These are phyloP conservation scores for Xerophyta viscosa DNA, from an alignment of 106 monocot species.

Conservation along the genomic window DNA sequence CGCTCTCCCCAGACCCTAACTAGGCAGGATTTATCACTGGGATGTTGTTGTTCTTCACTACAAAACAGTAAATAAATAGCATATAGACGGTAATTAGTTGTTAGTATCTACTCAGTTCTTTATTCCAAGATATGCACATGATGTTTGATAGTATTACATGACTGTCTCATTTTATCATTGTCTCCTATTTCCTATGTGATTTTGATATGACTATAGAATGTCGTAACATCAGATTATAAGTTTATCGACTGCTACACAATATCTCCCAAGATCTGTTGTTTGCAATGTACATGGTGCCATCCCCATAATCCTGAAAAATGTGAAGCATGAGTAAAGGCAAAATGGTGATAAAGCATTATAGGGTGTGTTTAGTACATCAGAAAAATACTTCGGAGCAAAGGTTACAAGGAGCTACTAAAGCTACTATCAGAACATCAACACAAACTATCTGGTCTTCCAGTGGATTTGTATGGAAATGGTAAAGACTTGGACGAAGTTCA, in stretches of 20 bases:
- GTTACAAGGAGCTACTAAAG: constrained; percentile 63
- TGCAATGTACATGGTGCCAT: constrained; percentile 92
- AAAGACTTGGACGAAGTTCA: constrained; percentile 54
- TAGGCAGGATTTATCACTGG: too few relatives aligned
- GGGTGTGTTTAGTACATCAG: constrained; percentile 73
- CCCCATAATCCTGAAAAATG: constrained; percentile 58
- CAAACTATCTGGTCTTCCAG: constrained; percentile 39
- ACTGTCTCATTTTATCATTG: background rate
- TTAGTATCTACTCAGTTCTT: too few relatives aligned
- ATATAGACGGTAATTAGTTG: too few relatives aligned
- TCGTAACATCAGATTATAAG: constrained; percentile 45
- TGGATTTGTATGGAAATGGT: constrained; percentile 80
- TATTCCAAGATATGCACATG: too few relatives aligned
- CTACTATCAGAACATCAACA: constrained; percentile 42
- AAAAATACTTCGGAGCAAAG: constrained; percentile 87
- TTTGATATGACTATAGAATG: background rate
- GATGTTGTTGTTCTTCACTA: too few relatives aligned
- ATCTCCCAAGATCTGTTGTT: constrained; percentile 55
- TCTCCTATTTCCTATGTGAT: background rate
- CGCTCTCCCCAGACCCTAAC: too few relatives aligned
- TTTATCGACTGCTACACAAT: constrained; percentile 78
- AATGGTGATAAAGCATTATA: constrained; percentile 25
- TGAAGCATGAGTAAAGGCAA: constrained; percentile 24
- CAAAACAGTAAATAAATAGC: too few relatives aligned
- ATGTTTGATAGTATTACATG: too few relatives aligned